Conservation (phyloP, 139 green algal genomes). For the Parachlorella kessleri region DNA sequence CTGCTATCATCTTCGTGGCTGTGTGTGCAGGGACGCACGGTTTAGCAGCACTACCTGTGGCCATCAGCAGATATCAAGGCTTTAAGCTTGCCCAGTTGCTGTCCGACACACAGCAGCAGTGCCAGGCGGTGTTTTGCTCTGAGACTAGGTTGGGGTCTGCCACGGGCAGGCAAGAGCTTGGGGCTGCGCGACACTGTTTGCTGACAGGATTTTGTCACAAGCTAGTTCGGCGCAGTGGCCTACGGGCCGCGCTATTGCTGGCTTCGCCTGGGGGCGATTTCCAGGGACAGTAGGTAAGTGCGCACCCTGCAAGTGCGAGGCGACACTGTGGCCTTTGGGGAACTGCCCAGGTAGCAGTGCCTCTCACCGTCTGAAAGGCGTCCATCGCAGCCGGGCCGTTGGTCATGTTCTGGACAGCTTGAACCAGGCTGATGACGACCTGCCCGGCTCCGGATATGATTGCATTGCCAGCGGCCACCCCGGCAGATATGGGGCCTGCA, state of each 20-base stretch:
- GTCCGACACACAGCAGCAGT: not conserved
- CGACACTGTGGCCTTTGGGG: not conserved
- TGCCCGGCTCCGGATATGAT: too few species aligned
- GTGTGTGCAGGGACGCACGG: not conserved
- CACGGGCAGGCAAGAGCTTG: too few species aligned
- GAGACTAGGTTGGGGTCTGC: too few species aligned
- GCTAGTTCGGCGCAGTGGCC: not conserved
- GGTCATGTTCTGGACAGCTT: not conserved
- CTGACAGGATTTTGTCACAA: not conserved
- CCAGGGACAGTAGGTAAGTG: too few species aligned
- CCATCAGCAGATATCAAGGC: not conserved
- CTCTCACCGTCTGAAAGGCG: conserved; percentile 1
- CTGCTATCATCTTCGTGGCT: not conserved
- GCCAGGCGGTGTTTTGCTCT: not conserved
- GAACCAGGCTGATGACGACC: not conserved
- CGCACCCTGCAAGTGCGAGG: not conserved
- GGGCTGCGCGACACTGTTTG: too few species aligned
- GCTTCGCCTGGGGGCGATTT: too few species aligned
- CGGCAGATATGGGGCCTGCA: too few species aligned
- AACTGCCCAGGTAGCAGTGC: not conserved
- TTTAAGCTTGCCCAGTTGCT: not conserved
- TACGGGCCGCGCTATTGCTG: too few species aligned
- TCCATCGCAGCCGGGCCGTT: not conserved
- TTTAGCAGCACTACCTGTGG: not conserved
- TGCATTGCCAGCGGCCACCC: too few species aligned